These are phyloP conservation scores for Begonia loranthoides DNA, from an alignment of 306 rosid species.

Conservation along the genomic window DNA sequence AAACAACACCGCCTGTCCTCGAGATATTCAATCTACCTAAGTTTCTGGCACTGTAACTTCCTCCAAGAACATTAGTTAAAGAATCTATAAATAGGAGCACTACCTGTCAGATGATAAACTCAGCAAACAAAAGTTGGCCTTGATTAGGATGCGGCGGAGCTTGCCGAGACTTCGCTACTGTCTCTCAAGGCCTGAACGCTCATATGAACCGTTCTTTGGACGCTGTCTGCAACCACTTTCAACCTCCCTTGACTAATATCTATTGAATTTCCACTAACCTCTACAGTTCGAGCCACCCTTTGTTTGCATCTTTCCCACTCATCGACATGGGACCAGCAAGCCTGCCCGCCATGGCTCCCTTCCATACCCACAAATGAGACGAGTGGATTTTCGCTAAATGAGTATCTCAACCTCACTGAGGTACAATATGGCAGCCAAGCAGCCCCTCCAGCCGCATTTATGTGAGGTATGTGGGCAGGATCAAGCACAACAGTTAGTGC, in stretches of 20 bases:
- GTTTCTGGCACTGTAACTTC: no score
- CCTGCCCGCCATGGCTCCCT: conserved; percentile 99
- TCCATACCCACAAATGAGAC: conserved; percentile 80
- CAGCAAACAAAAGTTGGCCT: no score
- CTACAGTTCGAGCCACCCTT: conserved; percentile 62
- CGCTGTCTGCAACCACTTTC: conserved; percentile 73
- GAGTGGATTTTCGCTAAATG: conserved; percentile 53
- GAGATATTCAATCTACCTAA: no score
- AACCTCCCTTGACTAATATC: conserved; percentile 83
- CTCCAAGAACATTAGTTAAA: no score
- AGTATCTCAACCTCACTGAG: conserved; percentile 77
- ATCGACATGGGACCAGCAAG: conserved; percentile 77
- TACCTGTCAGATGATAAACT: no score
- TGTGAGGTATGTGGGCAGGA: conserved; percentile 79
- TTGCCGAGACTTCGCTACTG: conserved; percentile 44
- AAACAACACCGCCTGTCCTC: no score
- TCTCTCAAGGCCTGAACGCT: conserved; percentile 87
- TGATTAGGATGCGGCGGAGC: no score
- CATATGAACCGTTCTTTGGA: conserved; percentile 63
- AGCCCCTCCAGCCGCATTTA: conserved; percentile 93
- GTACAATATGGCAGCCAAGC: conserved; percentile 99
- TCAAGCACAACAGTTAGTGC: conserved; percentile 93
- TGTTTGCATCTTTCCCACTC: conserved; percentile 91
- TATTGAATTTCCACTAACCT: conserved; percentile 41
- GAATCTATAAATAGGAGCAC: no score